Conservation (phyloP, 73 alveolate species). For the Effrenium voratum region DNA sequence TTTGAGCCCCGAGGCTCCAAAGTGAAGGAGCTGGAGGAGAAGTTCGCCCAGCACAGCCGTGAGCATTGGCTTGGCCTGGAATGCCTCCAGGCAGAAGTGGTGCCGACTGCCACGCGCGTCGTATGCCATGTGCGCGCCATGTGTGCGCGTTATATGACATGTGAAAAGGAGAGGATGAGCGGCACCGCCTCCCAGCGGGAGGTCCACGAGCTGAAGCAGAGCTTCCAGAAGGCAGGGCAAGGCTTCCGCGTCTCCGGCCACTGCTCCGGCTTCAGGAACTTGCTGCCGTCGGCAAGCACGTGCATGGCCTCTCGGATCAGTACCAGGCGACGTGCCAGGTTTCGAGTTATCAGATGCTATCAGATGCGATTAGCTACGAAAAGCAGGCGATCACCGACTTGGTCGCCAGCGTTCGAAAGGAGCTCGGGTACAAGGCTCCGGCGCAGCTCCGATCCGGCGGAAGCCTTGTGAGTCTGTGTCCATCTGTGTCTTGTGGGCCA, state of each 20-base stretch:
- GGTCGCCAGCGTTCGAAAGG: conserved; percentile 16
- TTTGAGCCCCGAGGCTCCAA: background rate
- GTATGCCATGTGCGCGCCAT: background rate
- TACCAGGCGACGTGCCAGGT: background rate
- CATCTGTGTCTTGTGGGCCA: background rate
- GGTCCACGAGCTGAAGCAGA: conserved; percentile 19
- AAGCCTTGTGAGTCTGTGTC: background rate
- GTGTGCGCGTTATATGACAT: background rate
- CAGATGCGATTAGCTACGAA: too few species aligned
- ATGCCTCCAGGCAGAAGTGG: conserved; percentile 27
- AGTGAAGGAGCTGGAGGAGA: conserved; percentile 38
- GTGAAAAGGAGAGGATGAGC: conserved; percentile 12
- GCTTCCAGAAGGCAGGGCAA: conserved; percentile 15
- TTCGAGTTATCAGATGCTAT: background rate
- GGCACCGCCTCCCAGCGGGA: conserved; percentile 23
- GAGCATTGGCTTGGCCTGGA: conserved; percentile 82
- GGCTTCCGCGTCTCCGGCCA: background rate
- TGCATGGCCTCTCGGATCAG: conserved; percentile 25
- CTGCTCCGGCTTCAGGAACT: background rate
- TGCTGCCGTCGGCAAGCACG: conserved; percentile 13
- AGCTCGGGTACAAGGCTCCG: conserved; percentile 21
- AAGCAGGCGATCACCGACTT: conserved; percentile 70
- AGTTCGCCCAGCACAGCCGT: conserved; percentile 48
- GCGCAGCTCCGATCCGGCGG: too few species aligned
- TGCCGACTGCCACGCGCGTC: background rate